Conservation (phyloP, 2,329 filamentous ascomycete species). For the Alternaria hordeiaustralica region DNA sequence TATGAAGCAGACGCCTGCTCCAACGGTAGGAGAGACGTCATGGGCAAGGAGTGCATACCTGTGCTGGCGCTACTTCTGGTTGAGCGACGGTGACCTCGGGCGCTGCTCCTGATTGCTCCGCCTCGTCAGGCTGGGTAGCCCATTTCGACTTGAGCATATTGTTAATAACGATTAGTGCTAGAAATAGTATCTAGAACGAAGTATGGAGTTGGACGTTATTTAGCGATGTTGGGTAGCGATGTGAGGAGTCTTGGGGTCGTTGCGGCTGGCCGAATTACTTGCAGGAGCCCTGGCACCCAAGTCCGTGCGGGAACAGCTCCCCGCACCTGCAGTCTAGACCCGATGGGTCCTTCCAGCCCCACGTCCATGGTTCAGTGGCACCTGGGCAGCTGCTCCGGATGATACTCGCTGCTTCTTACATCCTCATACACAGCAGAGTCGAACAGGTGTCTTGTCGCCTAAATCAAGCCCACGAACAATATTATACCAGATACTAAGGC, state of each 20-base stretch:
- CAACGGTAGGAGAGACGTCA: neutral
- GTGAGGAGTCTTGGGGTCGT: neutral
- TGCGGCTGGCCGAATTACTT: slow-evolving; percentile 3
- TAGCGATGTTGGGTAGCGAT: neutral
- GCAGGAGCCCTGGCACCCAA: slow-evolving; percentile 5
- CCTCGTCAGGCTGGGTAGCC: slow-evolving; percentile 31
- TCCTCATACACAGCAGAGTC: neutral
- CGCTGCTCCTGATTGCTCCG: slow-evolving; percentile 9
- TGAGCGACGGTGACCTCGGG: slow-evolving; percentile 1
- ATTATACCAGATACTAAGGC: accelerated
- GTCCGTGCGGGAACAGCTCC: slow-evolving; percentile 9
- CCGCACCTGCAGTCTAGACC: slow-evolving; percentile 11
- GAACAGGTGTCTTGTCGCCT: neutral
- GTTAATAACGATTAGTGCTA: neutral
- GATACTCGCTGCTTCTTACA: neutral
- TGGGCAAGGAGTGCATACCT: neutral
- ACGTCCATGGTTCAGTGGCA: neutral
- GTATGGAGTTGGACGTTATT: neutral
- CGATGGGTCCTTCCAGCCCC: neutral
- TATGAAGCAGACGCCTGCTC: too few relatives aligned
- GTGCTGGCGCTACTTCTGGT: slow-evolving; percentile 15
- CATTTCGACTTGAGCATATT: slow-evolving; percentile 44
- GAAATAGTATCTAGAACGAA: neutral
- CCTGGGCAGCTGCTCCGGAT: neutral
- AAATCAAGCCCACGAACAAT: neutral